Conservation (phyloP, 2,329 filamentous ascomycete genomes). For the Clonostachys byssicola region DNA sequence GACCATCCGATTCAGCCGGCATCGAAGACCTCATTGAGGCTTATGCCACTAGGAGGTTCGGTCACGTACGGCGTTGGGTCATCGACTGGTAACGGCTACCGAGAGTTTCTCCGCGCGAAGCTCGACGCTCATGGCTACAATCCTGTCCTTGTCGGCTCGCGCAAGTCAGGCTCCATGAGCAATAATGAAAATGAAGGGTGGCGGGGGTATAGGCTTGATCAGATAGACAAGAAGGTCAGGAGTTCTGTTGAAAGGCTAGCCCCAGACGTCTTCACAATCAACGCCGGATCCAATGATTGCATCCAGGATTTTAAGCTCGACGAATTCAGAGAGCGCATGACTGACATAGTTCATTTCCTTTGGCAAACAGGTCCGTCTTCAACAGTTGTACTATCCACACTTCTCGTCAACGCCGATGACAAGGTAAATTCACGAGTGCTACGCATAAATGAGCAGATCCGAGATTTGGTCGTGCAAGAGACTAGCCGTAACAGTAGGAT, state of each 20-base stretch:
- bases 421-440: constrained; percentile 12
- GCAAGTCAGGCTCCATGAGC: constrained; percentile 23
- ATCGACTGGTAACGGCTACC: constrained; percentile 26
- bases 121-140: constrained; percentile 19
- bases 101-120: constrained; percentile 23
- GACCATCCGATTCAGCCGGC: not conserved
- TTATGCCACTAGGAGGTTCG: constrained; percentile 32
- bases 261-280: constrained; percentile 30
- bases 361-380: constrained; percentile 17
- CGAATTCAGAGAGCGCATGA: constrained; percentile 17
- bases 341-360: constrained; percentile 18
- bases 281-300: constrained; percentile 34
- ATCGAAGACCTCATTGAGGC: constrained; percentile 1
- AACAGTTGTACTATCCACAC: constrained; percentile 18
- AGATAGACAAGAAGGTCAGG: constrained; percentile 22
- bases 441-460: too few relatives aligned
- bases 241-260: constrained; percentile 14
- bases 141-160: constrained; percentile 30
- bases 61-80: constrained; percentile 27
- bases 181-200: constrained; percentile 30
- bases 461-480: too few relatives aligned
- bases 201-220: constrained; percentile 23
- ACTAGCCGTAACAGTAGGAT: constrained; percentile 10
- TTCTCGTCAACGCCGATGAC: constrained; percentile 18
- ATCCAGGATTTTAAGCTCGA: constrained; percentile 19